Evolutionary conservation across 2,329 filamentous ascomycete genomes (phyloP), one percentile per base, ranked within the genome.

Genomic region (Fusarium multiceps): DNA sequence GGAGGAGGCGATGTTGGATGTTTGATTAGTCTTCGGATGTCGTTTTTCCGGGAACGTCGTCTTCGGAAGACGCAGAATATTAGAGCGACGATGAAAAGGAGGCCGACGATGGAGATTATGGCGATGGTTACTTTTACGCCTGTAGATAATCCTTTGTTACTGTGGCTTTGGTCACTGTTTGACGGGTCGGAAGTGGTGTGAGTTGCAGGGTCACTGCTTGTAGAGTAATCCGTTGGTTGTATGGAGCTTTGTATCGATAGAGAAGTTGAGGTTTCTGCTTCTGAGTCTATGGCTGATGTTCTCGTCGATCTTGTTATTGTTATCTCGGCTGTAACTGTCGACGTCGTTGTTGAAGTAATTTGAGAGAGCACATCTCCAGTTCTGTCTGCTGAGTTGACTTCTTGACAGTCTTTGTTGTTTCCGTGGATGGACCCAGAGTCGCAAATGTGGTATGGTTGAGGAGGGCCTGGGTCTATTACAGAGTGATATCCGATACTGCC

Each of bases 121-220:
- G 78, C 81, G 50, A 87, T 82, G 32, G 84, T 83, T 4, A 81
- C 80, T 59, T 82, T 86, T 47, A 80, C 78, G 4, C 81, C 81
- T 2, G 75, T 69, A 2, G 83, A 77, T 8, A 85, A 74, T 5
- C 66, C 69, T 37, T 55, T 14, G 13, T 42, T 45, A 30, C n/a
- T 48, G 28, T 27, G 41, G 4, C 40, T 55, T n/a, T 58, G 49
- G 13, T 57, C 25, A n/a, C 48, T 43, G 21, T 43, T 58, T 18
- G 68, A 64, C 4, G 61, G 64, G 12, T 71, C 55, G 11, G 65
- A 37, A 10, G 50, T 71, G 13, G 60, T 58, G n/a, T 59, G 55
- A 25, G 70, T 55, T 8, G 73, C 72, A n/a, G 73, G 55, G 13
- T 69, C 70, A 7, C 28, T 54, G 27, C 67, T 73, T 12, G 59